Conservation (phyloP, 345 rosid species). For the Gossypium raimondii region DNA sequence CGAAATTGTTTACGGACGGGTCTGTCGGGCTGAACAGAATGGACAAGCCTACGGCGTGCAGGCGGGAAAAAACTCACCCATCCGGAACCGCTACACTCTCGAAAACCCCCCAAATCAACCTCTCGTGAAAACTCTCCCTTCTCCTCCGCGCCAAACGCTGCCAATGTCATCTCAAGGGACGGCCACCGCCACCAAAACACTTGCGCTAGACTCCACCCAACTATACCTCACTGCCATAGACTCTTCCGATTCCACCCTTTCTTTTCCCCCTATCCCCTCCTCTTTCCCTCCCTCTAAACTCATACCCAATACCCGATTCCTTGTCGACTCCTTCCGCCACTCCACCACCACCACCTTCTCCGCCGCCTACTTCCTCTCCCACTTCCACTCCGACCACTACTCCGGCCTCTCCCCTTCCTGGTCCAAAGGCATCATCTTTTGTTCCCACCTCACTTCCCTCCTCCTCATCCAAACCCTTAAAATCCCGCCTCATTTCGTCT, state of each 20-base stretch:
- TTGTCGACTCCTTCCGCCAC: conserved; percentile 71
- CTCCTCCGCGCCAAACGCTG: neutral
- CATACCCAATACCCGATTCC: conserved; percentile 75
- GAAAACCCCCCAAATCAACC: neutral
- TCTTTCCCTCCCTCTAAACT: conserved; percentile 51
- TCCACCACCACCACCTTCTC: conserved; percentile 41
- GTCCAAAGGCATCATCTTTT: conserved; percentile 74
- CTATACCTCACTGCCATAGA: conserved; percentile 47
- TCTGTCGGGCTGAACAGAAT: neutral
- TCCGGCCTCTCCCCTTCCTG: conserved; percentile 66
- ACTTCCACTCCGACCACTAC: conserved; percentile 91
- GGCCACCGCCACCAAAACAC: conserved; percentile 16
- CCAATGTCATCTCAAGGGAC: conserved; percentile 23
- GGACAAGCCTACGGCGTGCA: neutral
- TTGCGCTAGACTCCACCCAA: conserved; percentile 47
- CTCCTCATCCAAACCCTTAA: conserved; percentile 54
- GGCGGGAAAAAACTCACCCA: neutral
- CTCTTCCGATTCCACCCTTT: conserved; percentile 20
- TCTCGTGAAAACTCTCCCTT: neutral
- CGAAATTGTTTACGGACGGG: too few relatives aligned
- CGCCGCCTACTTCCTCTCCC: conserved; percentile 73
- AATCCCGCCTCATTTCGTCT: conserved; percentile 48
- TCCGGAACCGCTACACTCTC: neutral
- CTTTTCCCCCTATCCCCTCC: conserved; percentile 34
- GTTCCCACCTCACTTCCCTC: conserved; percentile 59